These are phyloP conservation scores for Sarcodon aspratus DNA, from an alignment of 768 basidiomycete species.

Conservation along the genomic window DNA sequence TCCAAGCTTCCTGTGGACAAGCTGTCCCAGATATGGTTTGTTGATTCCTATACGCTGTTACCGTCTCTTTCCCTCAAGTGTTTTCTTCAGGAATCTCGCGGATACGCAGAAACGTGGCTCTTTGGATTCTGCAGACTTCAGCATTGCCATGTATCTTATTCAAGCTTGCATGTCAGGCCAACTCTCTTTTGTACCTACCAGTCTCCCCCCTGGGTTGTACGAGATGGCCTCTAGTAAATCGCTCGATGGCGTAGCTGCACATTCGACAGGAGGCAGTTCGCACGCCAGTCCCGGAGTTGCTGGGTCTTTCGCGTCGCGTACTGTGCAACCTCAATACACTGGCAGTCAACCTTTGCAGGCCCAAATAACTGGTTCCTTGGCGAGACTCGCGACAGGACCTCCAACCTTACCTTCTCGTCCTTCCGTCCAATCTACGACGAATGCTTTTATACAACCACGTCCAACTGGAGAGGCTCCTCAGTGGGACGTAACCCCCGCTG, in stretches of 20 bases:
- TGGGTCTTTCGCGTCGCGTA: slow-evolving; percentile 24
- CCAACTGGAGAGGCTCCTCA: slow-evolving; percentile 14
- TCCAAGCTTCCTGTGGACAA: slow-evolving; percentile 81
- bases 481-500: slow-evolving; percentile 80
- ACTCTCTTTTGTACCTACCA: slow-evolving; percentile 56
- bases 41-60: slow-evolving; percentile 1
- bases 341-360: slow-evolving; percentile 38
- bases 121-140: slow-evolving; percentile 86
- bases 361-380: slow-evolving; percentile 6
- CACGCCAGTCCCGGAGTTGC: slow-evolving; percentile 45
- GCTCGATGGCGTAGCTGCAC: slow-evolving; percentile 32
- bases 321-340: slow-evolving; percentile 50
- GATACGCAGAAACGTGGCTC: slow-evolving; percentile 88
- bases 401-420: slow-evolving; percentile 16
- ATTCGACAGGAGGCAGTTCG: slow-evolving; percentile 47
- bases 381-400: slow-evolving; percentile 1
- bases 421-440: slow-evolving; percentile 10
- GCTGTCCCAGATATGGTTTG: slow-evolving; percentile 87
- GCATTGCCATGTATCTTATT: slow-evolving; percentile 93
- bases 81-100: slow-evolving; percentile 64
- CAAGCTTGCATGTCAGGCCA: slow-evolving; percentile 83
- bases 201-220: slow-evolving; percentile 75
- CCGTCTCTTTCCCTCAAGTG: neutral
- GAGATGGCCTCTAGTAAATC: slow-evolving; percentile 49
- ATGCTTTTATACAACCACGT: slow-evolving; percentile 3